Evolutionary conservation across 768 basidiomycete species (phyloP).

Genomic region (Calvatia gigantea): DNA sequence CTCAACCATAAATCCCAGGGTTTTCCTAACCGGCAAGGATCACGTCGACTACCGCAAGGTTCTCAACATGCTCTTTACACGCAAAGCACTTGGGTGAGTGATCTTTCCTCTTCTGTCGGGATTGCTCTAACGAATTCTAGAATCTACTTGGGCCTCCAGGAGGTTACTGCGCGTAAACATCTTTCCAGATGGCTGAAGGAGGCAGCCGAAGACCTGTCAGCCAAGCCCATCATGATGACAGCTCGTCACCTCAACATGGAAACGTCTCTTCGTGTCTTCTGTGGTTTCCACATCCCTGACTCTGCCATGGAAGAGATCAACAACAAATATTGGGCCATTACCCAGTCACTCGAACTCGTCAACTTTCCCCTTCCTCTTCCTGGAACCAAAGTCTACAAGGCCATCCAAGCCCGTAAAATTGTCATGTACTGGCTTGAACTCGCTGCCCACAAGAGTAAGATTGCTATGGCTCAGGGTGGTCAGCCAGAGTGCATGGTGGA

Average conservation of each 20-base stretch:
- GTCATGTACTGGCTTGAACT: slow-evolving; percentile 77
- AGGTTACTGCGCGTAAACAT: slow-evolving; percentile 74
- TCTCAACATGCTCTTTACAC: slow-evolving; percentile 90
- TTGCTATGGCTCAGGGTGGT: slow-evolving; percentile 72
- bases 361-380: slow-evolving; percentile 96
- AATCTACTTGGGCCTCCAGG: slow-evolving; percentile 83
- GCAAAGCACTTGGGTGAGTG: slow-evolving; percentile 82
- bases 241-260: slow-evolving; percentile 96
- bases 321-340: slow-evolving; percentile 96
- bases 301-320: slow-evolving; percentile 76
- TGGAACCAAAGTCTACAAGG: slow-evolving; percentile 94
- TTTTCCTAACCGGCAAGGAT: slow-evolving; percentile 92
- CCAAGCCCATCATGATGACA: slow-evolving; percentile 79
- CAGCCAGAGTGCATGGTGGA: slow-evolving; percentile 91
- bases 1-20: slow-evolving; percentile 51
- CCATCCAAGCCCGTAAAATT: slow-evolving; percentile 85
- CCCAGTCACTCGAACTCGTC: slow-evolving; percentile 92
- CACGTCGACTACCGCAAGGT: slow-evolving; percentile 94
- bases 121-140: slow-evolving; percentile 31
- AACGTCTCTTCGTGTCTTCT: slow-evolving; percentile 93
- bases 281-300: slow-evolving; percentile 86
- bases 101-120: slow-evolving; percentile 8
- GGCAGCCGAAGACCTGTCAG: slow-evolving; percentile 42
- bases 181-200: slow-evolving; percentile 69
- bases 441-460: slow-evolving; percentile 78